Percentiles rank a stretch among this genome's conserved stretches.
These are phyloP conservation scores for Mycena albidolilacea DNA, from an alignment of 768 basidiomycete genomes.

Conservation along the genomic window DNA sequence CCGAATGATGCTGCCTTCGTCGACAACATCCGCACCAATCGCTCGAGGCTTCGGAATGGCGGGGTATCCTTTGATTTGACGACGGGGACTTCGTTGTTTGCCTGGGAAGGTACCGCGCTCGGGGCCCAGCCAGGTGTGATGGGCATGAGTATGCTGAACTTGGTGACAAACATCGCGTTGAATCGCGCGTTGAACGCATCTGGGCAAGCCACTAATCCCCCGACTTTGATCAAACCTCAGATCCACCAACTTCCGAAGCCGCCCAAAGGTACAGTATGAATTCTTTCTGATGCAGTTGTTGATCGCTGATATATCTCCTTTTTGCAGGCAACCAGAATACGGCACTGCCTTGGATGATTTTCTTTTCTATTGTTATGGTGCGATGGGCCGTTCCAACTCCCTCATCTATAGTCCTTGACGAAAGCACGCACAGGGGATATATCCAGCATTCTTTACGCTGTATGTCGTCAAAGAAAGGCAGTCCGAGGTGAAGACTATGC, in stretches of 20 bases:
- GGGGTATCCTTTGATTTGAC: slow-evolving; percentile 74
- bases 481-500: slow-evolving; percentile 86
- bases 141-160: slow-evolving; percentile 74
- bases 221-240: slow-evolving; percentile 66
- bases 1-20: slow-evolving; percentile 72
- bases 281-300: slow-evolving; percentile 3
- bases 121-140: slow-evolving; percentile 68
- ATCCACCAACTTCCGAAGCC: slow-evolving; percentile 5
- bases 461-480: slow-evolving; percentile 83
- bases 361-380: slow-evolving; percentile 80
- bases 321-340: neutral
- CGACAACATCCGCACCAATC: slow-evolving; percentile 63
- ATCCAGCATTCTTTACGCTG: slow-evolving; percentile 84
- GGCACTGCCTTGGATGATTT: slow-evolving; percentile 78
- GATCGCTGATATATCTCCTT: slow-evolving; percentile 3
- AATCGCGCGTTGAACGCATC: slow-evolving; percentile 71
- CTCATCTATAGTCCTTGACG: neutral
- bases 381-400: slow-evolving; percentile 47
- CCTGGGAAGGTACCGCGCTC: slow-evolving; percentile 66
- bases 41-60: slow-evolving; percentile 69
- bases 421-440: slow-evolving; percentile 63
- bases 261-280: slow-evolving; percentile 3
- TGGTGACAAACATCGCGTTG: slow-evolving; percentile 77
- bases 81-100: slow-evolving; percentile 68
- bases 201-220: slow-evolving; percentile 51